Conservation (phyloP, 139 green algal genomes). For the Chlorella sp. region DNA sequence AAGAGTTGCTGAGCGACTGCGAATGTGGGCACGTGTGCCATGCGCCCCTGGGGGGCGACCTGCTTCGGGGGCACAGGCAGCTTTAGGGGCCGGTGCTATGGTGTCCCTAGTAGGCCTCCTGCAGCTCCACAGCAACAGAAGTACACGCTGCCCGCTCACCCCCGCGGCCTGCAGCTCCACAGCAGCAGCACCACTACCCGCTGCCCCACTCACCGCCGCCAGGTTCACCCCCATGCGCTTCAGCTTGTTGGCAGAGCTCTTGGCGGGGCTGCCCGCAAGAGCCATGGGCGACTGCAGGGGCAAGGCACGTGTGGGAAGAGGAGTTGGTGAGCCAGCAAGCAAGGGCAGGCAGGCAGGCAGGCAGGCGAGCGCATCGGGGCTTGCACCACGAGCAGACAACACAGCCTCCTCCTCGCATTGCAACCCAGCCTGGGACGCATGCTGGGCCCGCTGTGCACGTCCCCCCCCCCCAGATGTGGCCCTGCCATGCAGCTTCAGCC, state of each 20-base stretch:
- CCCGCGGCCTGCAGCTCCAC: too few relatives aligned
- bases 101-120: background rate
- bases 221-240: constrained; percentile 28
- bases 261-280: background rate
- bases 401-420: background rate
- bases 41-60: too few relatives aligned
- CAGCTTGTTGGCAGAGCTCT: constrained; percentile 23
- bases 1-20: background rate
- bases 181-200: too few relatives aligned
- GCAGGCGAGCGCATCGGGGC: background rate
- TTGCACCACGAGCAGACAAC: background rate
- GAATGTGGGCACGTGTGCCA: background rate
- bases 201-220: background rate
- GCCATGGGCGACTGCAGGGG: constrained; percentile 1
- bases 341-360: background rate
- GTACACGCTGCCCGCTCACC: too few relatives aligned
- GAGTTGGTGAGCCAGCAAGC: too few relatives aligned
- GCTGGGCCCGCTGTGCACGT: too few relatives aligned
- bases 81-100: background rate
- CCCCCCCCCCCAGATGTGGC: too few relatives aligned
- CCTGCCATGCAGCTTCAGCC: too few relatives aligned
- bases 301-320: too few relatives aligned
- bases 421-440: background rate
- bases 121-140: too few relatives aligned
- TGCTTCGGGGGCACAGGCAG: too few relatives aligned